Conservation (phyloP, 1,139 yeast genomes). For the Yamadazyma atlantica region DNA sequence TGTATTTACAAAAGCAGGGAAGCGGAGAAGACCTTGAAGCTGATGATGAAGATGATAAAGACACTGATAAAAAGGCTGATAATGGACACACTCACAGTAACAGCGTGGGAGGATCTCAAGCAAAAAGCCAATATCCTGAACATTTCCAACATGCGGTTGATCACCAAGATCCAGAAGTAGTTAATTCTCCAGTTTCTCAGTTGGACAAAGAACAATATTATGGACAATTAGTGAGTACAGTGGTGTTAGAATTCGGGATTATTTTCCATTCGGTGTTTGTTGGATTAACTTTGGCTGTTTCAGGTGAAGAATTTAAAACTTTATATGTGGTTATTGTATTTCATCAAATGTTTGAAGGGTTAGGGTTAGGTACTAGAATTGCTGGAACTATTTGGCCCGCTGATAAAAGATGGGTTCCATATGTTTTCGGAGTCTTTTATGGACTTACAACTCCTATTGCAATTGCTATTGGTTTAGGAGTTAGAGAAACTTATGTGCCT, state of each 20-base stretch:
- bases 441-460: constrained; percentile 81
- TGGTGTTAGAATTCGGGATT: constrained; percentile 76
- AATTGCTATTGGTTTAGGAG: constrained; percentile 84
- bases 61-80: constrained; percentile 11
- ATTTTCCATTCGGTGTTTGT: constrained; percentile 80
- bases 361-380: constrained; percentile 86
- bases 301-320: constrained; percentile 71
- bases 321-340: constrained; percentile 79
- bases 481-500: constrained; percentile 61
- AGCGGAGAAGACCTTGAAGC: no score
- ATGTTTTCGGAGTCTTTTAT: constrained; percentile 58
- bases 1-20: constrained; percentile 28
- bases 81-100: no score
- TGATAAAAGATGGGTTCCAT: constrained; percentile 49
- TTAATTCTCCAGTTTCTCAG: constrained; percentile 41
- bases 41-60: constrained; percentile 18
- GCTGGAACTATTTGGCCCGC: constrained; percentile 72
- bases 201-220: constrained; percentile 39
- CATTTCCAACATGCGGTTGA: constrained; percentile 50
- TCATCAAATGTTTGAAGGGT: constrained; percentile 92
- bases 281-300: constrained; percentile 71
- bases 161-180: constrained; percentile 55
- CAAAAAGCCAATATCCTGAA: constrained; percentile 28
- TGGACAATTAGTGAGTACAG: constrained; percentile 46
- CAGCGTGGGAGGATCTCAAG: background rate